Conservation (phyloP, 768 basidiomycete genomes). For the Pholiota molesta region DNA sequence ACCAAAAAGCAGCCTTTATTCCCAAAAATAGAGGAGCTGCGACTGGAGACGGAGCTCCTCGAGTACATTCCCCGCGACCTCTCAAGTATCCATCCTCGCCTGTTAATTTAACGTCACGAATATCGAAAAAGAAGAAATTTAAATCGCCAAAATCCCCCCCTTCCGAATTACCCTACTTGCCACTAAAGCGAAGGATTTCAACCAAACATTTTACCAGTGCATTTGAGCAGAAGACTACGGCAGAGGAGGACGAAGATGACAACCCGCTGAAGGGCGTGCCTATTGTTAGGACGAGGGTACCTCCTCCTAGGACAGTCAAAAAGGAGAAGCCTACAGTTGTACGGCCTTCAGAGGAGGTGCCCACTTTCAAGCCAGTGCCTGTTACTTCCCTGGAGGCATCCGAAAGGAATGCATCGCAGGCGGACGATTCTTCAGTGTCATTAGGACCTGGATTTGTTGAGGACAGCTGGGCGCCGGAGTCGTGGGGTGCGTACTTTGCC, state of each 20-base stretch:
- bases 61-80: neutral
- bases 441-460: constrained; percentile 5
- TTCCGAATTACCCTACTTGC: no score
- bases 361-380: neutral
- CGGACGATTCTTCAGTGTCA: neutral
- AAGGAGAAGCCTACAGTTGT: neutral
- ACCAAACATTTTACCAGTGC: no score
- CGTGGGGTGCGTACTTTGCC: neutral
- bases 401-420: neutral
- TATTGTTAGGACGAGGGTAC: neutral
- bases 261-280: neutral
- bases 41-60: neutral
- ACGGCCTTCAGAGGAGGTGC: neutral
- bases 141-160: neutral
- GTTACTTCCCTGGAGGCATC: neutral
- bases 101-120: neutral
- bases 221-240: no score
- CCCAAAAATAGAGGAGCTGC: neutral
- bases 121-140: neutral
- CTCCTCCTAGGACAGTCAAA: neutral
- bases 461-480: neutral
- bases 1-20: neutral
- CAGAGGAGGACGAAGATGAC: no score
- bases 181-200: no score
- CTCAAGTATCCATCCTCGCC: neutral